These are phyloP conservation scores for Pichia membranifaciens DNA, from an alignment of 805 yeast genomes.

Conservation along the genomic window DNA sequence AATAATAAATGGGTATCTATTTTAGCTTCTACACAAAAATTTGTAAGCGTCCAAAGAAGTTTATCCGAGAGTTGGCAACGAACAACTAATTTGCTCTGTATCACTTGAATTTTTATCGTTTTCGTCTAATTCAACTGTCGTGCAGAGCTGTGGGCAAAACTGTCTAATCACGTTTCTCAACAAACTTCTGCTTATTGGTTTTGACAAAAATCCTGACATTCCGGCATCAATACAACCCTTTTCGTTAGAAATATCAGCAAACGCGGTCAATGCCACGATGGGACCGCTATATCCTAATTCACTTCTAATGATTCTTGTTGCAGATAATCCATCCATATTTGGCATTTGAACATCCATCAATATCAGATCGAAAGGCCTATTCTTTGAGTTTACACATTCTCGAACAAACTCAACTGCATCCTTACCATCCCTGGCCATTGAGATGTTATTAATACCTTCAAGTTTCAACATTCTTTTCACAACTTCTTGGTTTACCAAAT, in stretches of 20 bases:
- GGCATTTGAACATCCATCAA: constrained; percentile 99
- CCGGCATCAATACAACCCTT: constrained; percentile 84
- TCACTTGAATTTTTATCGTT: not conserved
- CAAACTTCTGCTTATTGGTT: constrained; percentile 74
- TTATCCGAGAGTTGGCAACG: not conserved
- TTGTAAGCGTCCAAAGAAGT: not conserved
- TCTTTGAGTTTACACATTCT: constrained; percentile 35
- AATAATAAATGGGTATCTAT: too few species aligned
- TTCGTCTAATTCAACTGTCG: constrained; percentile 2
- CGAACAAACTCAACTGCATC: constrained; percentile 74
- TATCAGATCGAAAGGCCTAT: constrained; percentile 55
- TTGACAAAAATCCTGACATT: constrained; percentile 85
- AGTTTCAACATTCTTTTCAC: constrained; percentile 79
- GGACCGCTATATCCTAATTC: constrained; percentile 61
- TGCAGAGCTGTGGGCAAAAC: constrained; percentile 30
- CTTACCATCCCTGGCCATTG: constrained; percentile 83
- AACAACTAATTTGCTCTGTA: too few species aligned
- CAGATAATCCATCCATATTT: constrained; percentile 78
- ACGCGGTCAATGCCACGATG: constrained; percentile 91
- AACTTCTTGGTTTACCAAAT: constrained; percentile 90
- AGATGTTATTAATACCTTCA: constrained; percentile 70
- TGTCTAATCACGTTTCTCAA: constrained; percentile 51
- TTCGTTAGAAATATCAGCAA: constrained; percentile 87
- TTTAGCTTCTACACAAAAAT: not conserved
- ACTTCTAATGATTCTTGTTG: constrained; percentile 67